These are phyloP conservation scores for Daldinia caldariorum DNA, from an alignment of 495 filamentous ascomycete species.

Conservation along the genomic window DNA sequence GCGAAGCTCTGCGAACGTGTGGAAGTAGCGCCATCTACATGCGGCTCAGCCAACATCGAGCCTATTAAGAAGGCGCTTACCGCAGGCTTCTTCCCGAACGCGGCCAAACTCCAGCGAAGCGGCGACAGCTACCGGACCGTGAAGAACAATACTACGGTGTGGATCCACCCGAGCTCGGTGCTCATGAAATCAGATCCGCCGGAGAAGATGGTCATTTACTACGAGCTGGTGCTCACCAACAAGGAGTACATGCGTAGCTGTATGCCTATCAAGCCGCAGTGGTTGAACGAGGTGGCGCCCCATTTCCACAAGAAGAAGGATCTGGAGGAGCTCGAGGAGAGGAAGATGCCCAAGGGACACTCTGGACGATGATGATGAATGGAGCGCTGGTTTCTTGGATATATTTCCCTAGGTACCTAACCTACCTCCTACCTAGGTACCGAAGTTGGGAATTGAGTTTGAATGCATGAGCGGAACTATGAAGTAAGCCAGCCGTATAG, in stretches of 20 bases:
- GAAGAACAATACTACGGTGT: slow-evolving; percentile 90
- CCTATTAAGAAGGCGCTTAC: slow-evolving; percentile 90
- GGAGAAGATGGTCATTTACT: slow-evolving; percentile 86
- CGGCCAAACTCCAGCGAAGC: slow-evolving; percentile 82
- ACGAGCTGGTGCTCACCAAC: slow-evolving; percentile 89
- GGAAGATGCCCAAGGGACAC: slow-evolving; percentile 71
- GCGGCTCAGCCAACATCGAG: slow-evolving; percentile 72
- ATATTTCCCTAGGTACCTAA: neutral
- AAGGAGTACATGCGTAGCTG: slow-evolving; percentile 94
- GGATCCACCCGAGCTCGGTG: slow-evolving; percentile 86
- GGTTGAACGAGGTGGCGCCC: slow-evolving; percentile 91
- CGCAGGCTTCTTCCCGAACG: slow-evolving; percentile 94
- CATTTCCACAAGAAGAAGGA: slow-evolving; percentile 97
- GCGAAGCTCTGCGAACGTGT: slow-evolving; percentile 91
- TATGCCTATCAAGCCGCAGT: slow-evolving; percentile 84
- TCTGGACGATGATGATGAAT: slow-evolving; percentile 8
- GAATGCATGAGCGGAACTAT: neutral
- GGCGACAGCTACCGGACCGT: slow-evolving; percentile 95
- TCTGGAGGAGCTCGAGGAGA: slow-evolving; percentile 80
- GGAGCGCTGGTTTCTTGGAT: neutral
- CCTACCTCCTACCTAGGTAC: too few relatives aligned
- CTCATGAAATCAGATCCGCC: slow-evolving; percentile 82
- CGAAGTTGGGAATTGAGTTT: neutral
- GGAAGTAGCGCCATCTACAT: slow-evolving; percentile 78
- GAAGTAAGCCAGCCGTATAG: too few relatives aligned